Evolutionary conservation across 1,284 basidiomycete species (phyloP).

Genomic region (Trichosporon sp.): DNA sequence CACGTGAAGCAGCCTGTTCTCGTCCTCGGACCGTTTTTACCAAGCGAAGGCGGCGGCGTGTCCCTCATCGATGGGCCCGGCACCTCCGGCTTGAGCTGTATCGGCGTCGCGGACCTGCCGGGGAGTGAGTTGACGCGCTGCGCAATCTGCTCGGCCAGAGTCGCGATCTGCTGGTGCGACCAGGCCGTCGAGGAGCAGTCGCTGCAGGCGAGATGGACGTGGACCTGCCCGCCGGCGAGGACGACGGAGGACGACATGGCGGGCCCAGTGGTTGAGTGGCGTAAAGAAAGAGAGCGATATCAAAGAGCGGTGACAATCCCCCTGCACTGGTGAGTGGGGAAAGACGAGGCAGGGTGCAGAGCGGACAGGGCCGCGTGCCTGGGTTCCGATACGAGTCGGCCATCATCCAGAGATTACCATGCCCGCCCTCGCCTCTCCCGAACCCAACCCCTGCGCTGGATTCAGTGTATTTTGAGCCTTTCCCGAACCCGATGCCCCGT

Average conservation of each 20-base stretch:
- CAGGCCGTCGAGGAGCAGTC: slow-evolving; percentile 21
- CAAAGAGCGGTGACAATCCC: background rate
- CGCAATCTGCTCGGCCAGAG: slow-evolving; percentile 24
- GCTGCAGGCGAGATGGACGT: slow-evolving; percentile 25
- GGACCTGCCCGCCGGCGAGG: slow-evolving; percentile 25
- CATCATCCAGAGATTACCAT: slow-evolving; percentile 8
- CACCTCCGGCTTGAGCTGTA: background rate
- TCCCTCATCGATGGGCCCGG: background rate
- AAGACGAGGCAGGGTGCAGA: too few relatives aligned
- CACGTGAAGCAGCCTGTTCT: slow-evolving; percentile 33
- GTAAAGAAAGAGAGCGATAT: background rate
- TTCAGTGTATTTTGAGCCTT: background rate
- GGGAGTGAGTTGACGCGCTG: background rate
- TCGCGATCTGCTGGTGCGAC: slow-evolving; percentile 28
- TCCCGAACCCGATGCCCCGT: background rate
- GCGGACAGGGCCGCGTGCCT: background rate
- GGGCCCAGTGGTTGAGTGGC: background rate
- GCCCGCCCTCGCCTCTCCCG: background rate
- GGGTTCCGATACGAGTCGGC: slow-evolving; percentile 3
- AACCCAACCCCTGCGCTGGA: background rate
- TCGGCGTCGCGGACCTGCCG: background rate
- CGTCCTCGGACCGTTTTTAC: slow-evolving; percentile 28
- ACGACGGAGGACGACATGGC: slow-evolving; percentile 20
- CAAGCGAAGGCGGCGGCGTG: slow-evolving; percentile 10
- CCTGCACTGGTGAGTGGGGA: background rate